Conservation (phyloP, 345 rosid genomes). For the Lepidium africanum region DNA sequence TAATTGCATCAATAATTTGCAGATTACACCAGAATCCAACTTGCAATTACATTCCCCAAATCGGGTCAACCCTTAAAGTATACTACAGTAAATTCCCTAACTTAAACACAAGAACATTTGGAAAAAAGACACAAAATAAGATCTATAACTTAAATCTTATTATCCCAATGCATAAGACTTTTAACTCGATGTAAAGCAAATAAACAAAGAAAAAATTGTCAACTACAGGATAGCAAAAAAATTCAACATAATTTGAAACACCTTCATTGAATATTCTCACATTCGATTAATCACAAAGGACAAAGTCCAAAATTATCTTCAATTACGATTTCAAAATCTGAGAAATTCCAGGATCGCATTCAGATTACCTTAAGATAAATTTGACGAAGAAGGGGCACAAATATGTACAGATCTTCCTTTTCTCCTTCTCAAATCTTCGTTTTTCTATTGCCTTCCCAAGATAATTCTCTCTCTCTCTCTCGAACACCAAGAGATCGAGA, state of each 20-base stretch:
- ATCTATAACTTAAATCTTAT: constrained; percentile 8
- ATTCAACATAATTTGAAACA: constrained; percentile 24
- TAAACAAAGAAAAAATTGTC: background rate
- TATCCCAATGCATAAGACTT: background rate
- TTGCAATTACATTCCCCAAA: constrained; percentile 14
- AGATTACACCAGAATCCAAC: background rate
- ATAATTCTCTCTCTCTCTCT: constrained; percentile 13
- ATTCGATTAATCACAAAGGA: background rate
- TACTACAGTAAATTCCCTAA: background rate
- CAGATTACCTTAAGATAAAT: constrained; percentile 22
- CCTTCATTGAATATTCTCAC: background rate
- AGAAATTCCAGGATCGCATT: constrained; percentile 10
- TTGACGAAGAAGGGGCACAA: constrained; percentile 8
- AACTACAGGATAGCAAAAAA: constrained; percentile 28
- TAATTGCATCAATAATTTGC: background rate
- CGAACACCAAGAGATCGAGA: constrained; percentile 29
- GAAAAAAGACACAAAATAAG: background rate
- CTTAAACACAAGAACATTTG: background rate
- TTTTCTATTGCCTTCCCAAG: background rate
- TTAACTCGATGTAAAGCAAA: constrained; percentile 33
- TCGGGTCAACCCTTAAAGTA: constrained; percentile 30
- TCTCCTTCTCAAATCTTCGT: background rate
- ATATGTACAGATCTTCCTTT: constrained; percentile 21
- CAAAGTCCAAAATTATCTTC: background rate
- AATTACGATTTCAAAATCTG: background rate